Conservation (phyloP, 768 basidiomycete genomes). For the Galerina sulciceps region DNA sequence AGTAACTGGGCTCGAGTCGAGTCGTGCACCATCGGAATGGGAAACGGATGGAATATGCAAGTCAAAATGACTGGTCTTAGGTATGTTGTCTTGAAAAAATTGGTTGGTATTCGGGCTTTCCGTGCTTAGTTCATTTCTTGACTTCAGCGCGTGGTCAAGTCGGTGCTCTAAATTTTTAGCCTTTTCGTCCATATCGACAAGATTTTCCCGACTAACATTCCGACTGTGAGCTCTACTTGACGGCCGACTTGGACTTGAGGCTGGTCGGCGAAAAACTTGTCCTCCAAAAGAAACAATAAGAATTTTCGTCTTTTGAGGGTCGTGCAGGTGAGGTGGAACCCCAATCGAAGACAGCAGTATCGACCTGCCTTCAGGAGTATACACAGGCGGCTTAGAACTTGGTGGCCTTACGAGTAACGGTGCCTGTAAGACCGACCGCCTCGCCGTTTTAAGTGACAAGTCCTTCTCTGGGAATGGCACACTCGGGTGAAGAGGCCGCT, state of each 20-base stretch:
- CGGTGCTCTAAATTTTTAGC: not conserved
- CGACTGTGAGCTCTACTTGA: constrained; percentile 40
- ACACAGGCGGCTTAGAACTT: constrained; percentile 39
- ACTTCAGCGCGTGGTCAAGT: not conserved
- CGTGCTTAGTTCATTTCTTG: not conserved
- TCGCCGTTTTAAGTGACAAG: constrained; percentile 15
- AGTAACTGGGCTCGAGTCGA: not conserved
- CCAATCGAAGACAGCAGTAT: constrained; percentile 61
- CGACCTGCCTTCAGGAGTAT: constrained; percentile 57
- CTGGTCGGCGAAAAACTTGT: constrained; percentile 59
- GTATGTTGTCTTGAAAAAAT: not conserved
- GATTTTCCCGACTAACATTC: constrained; percentile 26
- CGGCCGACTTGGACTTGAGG: constrained; percentile 49
- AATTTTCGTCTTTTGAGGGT: constrained; percentile 55
- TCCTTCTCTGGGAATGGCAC: constrained; percentile 40
- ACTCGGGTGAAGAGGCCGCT: constrained; percentile 41
- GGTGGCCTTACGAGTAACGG: constrained; percentile 77
- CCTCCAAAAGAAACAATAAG: constrained; percentile 84
- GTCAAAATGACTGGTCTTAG: not conserved
- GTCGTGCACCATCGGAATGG: not conserved
- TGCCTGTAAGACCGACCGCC: constrained; percentile 49
- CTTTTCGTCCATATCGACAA: constrained; percentile 2
- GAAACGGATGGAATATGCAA: constrained; percentile 2
- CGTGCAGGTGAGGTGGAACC: constrained; percentile 54
- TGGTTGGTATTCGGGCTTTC: not conserved